Base-by-base conservation (phyloP, 2,329 filamentous ascomycete genomes). In the Ophiobolus disseminans region DNA sequence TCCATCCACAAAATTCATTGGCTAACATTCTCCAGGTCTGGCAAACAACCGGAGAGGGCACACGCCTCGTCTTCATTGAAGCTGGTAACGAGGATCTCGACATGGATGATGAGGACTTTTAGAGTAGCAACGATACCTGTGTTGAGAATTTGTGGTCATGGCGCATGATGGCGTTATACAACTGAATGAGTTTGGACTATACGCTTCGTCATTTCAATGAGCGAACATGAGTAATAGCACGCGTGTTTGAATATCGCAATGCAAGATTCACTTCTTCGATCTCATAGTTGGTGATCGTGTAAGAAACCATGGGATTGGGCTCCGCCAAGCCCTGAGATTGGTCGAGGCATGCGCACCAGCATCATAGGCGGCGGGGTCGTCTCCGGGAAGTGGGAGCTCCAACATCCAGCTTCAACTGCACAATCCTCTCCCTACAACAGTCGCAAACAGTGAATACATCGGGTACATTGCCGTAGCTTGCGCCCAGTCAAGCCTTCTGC, bases 11-110 rank as follows among this genome's bases (percentile, higher is more conserved):
- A 26, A 5, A 8, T 31, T 11, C 16, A 35, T 14, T 44, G 58
- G 52, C 74, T 78, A 65, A 77, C 44, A 5, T 30, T 23, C 2
- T 11, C 48, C 45, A 81, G 79, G 76, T 81, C 51, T 82, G 80
- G 80, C 80, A 82, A 73, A 81, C 79, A 30, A 79, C 80, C 10
- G 78, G 76, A 28, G 78, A 81, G 64, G 80, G 80, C 7, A 81
- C 80, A 6, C 65, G 80, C 40, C 69, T 82, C 43, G 78, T 82
- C 13, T 82, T 82, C 52, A 82, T 82, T 49, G 79, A 82, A 55
- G 73, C 78, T 30, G 79, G 76, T 36, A 71, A 78, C 42, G 74
- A 73, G 3, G 77, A 80, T 48, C 69, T 75, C 34, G 72, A 73
- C 20, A 74, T 75, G 70, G 70, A 71, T 45, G 68, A 71, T 39